phyloP scores from a whole-genome alignment of 441 rosid genomes.

The Manihot esculenta region DNA sequence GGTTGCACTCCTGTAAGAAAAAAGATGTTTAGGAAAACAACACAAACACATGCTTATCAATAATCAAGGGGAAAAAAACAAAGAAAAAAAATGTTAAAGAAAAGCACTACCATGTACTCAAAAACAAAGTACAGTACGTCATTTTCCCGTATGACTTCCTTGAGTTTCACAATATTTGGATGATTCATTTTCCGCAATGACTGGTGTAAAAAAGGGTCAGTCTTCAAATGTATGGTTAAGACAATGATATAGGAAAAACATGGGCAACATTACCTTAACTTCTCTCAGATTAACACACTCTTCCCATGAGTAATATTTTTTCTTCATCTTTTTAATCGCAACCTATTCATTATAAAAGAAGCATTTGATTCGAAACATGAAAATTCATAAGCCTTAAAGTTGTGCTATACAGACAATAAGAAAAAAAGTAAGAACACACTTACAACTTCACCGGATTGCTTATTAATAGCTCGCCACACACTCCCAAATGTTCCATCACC shows the following conservation, averaged over 20 bases:
- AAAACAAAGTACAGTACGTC: constrained; percentile 81
- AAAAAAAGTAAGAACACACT: constrained; percentile 28
- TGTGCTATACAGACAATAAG: not conserved
- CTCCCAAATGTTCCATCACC: constrained; percentile 99
- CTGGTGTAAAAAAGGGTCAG: constrained; percentile 35
- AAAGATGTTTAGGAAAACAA: not conserved
- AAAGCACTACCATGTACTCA: constrained; percentile 62
- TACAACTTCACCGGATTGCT: constrained; percentile 91
- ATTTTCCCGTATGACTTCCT: constrained; percentile 64
- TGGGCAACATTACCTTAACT: constrained; percentile 66
- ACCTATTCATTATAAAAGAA: constrained; percentile 42
- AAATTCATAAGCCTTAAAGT: not conserved
- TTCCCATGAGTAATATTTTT: constrained; percentile 95
- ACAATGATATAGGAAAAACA: not conserved
- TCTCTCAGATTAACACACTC: constrained; percentile 91
- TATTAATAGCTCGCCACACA: constrained; percentile 86
- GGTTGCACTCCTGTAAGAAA: constrained; percentile 69
- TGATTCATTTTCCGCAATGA: constrained; percentile 83
- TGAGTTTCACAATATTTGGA: constrained; percentile 38
- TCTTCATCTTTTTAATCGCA: constrained; percentile 97
- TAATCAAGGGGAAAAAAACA: not conserved
- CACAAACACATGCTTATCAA: no score
- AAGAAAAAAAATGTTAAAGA: not conserved
- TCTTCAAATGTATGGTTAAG: constrained; percentile 6
- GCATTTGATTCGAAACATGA: not conserved